Conservation (phyloP, 495 filamentous ascomycete species). For the Cairneyella variabilis region DNA sequence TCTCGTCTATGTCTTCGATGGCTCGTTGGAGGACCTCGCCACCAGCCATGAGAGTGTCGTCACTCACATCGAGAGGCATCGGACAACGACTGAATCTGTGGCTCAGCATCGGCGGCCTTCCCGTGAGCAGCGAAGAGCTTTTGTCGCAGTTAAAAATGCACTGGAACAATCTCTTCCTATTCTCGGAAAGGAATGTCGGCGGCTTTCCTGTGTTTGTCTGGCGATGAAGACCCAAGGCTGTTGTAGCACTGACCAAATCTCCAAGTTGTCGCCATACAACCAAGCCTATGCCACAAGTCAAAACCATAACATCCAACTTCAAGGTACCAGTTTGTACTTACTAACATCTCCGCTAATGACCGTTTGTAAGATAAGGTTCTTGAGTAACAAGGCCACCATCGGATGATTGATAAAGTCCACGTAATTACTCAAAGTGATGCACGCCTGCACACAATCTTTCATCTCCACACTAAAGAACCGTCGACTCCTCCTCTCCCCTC, state of each 20-base stretch:
- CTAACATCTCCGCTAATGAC: slow-evolving; percentile 26
- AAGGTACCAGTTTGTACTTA: slow-evolving; percentile 14
- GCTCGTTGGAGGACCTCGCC: slow-evolving; percentile 17
- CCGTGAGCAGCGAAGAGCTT: slow-evolving; percentile 16
- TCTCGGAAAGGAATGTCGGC: slow-evolving; percentile 17
- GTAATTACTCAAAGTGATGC: slow-evolving; percentile 23
- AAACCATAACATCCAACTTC: neutral
- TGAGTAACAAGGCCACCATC: slow-evolving; percentile 21
- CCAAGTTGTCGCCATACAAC: slow-evolving; percentile 24
- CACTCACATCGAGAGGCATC: slow-evolving; percentile 19
- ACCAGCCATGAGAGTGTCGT: slow-evolving; percentile 21
- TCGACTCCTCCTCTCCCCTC: slow-evolving; percentile 14
- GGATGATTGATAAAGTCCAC: slow-evolving; percentile 23
- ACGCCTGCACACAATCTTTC: slow-evolving; percentile 26
- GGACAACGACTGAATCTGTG: slow-evolving; percentile 13
- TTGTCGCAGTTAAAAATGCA: slow-evolving; percentile 19
- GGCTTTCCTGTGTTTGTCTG: slow-evolving; percentile 2
- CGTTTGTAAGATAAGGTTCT: slow-evolving; percentile 23
- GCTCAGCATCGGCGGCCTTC: slow-evolving; percentile 21
- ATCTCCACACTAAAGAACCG: slow-evolving; percentile 19
- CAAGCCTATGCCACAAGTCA: slow-evolving; percentile 14
- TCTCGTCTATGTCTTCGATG: slow-evolving; percentile 9
- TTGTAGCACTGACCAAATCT: slow-evolving; percentile 20
- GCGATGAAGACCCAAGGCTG: slow-evolving; percentile 25
- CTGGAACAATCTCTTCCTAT: slow-evolving; percentile 17